phyloP scores from a whole-genome alignment of 352 stramenopile species.

The Globisporangium apiculatum region DNA sequence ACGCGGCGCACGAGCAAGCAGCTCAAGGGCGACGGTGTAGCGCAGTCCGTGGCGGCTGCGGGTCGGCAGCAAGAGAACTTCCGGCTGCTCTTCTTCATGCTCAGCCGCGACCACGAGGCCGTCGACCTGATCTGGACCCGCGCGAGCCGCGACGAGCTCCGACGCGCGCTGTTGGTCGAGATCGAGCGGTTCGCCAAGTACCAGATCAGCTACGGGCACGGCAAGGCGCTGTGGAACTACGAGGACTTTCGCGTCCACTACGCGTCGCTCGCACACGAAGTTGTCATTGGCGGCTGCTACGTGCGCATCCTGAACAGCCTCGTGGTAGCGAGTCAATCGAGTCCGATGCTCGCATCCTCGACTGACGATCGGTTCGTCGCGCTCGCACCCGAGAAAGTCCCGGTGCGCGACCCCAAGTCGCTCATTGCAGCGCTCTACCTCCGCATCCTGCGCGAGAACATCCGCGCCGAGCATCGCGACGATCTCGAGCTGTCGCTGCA shows the following conservation, averaged over 20 bases:
- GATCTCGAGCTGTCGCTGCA: constrained; percentile 54
- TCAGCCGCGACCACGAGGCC: constrained; percentile 87
- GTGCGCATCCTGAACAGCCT: constrained; percentile 60
- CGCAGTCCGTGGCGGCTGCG: background rate
- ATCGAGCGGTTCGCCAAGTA: constrained; percentile 82
- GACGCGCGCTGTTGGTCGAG: constrained; percentile 69
- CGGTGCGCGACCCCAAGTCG: constrained; percentile 36
- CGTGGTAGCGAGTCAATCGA: background rate
- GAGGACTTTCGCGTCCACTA: constrained; percentile 94
- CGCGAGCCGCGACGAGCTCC: constrained; percentile 85
- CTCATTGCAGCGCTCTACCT: constrained; percentile 62
- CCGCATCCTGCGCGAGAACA: constrained; percentile 69
- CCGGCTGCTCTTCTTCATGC: constrained; percentile 91
- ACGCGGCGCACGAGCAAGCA: constrained; percentile 17
- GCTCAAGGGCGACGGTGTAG: constrained; percentile 6
- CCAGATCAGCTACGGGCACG: constrained; percentile 46
- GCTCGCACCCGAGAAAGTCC: constrained; percentile 47
- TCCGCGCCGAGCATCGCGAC: constrained; percentile 56
- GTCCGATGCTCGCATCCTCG: constrained; percentile 26
- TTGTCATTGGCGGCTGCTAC: constrained; percentile 89
- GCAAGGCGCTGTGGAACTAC: constrained; percentile 93
- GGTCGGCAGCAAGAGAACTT: constrained; percentile 84
- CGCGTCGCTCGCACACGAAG: constrained; percentile 77
- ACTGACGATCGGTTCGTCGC: constrained; percentile 47
- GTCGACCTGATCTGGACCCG: constrained; percentile 94